Base-by-base conservation (phyloP, 805 yeast genomes). In the Candida incommunis region DNA sequence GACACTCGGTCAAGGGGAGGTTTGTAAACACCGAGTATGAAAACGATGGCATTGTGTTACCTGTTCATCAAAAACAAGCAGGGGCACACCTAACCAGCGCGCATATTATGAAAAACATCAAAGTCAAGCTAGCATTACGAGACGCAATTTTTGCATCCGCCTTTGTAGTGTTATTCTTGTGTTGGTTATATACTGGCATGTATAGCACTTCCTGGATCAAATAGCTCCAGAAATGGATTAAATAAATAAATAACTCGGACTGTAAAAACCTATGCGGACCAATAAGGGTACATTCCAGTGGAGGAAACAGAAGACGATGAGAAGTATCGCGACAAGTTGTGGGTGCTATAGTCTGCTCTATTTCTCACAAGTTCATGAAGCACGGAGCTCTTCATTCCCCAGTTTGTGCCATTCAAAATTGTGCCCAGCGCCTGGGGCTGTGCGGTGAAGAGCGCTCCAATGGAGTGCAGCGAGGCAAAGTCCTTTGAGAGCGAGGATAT, bases 91-190 rank as follows among this genome's bases (percentile, higher is more conserved):
- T 20, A 20, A 16, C 7, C 4, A n/a, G 7, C 5, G 18, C 18
- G 7, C 5, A 5, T 9, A 7, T 16, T 31, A 25, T 25, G 27
- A n/a, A n/a, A n/a, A 16, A n/a, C 18, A 11, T 18, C 7, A 31
- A 31, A 31, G 20, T 9, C 18, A 9, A 18, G 5, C 18, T 18
- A 4, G 37, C 37, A 5, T 11, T 18, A 7, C 9, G 37, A 31
- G 37, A 24, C 29, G 53, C 31, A 92, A 94, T 4, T 63, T 83
- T 23, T 71, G 85, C 1, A 74, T 68, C 53, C 95, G 95, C 23
- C 74, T 80, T 48, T 75, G 81, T 78, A 76, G 85, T 54, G 82
- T 87, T 1, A 31, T 9, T 31, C 7, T 18, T 31, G 7, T 31
- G 37, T 7, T 9, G 18, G 18, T 16, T 13, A 9, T 31, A 31